These are phyloP conservation scores for Gaertneriomyces semiglobifer DNA, from an alignment of 192 early-diverging fungal genomes.

Conservation along the genomic window DNA sequence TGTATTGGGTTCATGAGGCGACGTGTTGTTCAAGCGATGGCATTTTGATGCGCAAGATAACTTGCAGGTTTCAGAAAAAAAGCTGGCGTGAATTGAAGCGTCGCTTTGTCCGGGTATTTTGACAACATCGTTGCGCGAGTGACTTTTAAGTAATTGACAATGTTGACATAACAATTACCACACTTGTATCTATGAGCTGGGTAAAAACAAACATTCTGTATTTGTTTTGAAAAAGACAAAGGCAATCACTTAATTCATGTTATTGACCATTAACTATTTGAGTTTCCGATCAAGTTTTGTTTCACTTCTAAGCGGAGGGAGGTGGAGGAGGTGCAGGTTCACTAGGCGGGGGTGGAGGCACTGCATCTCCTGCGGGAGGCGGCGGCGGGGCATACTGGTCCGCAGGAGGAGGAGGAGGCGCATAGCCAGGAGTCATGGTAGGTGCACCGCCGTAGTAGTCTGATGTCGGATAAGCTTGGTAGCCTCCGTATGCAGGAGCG, in stretches of 20 bases:
- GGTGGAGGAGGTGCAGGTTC: slow-evolving; percentile 29
- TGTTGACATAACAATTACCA: too few species aligned
- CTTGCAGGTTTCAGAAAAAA: too few species aligned
- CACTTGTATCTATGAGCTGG: too few species aligned
- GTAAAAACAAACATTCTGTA: too few species aligned
- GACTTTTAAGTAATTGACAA: too few species aligned
- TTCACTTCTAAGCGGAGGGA: slow-evolving; percentile 20
- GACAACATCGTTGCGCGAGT: too few species aligned
- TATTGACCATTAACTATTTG: neutral
- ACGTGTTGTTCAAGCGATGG: too few species aligned
- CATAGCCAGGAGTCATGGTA: neutral
- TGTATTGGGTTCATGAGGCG: too few species aligned
- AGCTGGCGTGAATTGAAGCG: too few species aligned
- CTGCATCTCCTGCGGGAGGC: slow-evolving; percentile 22
- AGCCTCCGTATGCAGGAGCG: neutral
- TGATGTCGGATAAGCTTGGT: neutral
- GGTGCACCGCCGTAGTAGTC: neutral
- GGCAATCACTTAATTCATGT: neutral
- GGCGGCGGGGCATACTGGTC: slow-evolving; percentile 25
- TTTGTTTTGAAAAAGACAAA: too few species aligned
- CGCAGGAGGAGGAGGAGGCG: slow-evolving; percentile 29
- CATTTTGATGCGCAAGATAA: too few species aligned
- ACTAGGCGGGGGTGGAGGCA: slow-evolving; percentile 32
- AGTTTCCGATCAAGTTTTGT: neutral
- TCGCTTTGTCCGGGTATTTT: too few species aligned